Base-by-base conservation (phyloP, 345 rosid species). In the Dipteronia dyeriana region DNA sequence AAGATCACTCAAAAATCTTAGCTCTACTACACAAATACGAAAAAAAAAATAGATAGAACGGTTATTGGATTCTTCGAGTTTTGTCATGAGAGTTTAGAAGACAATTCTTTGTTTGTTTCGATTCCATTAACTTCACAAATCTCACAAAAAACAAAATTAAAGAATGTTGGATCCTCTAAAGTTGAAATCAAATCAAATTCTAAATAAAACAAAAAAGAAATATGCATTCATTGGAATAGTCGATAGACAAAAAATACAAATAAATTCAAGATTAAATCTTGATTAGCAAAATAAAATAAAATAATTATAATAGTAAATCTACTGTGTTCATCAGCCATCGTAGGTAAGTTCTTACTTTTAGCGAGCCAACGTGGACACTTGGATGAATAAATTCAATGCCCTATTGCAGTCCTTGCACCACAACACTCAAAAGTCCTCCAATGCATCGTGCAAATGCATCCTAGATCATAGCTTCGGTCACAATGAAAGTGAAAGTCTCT, bases 391-490 rank as follows among this genome's bases (percentile, higher is more conserved):
- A 87, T 79, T 91, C 94, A 9, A 94, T 77, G 56, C 75, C 88
- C 63, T 94, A 90, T 57, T 89, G 92, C 69, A 96, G 79, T 79
- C 91, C 97, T 79, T 94, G 97, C 66, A 87, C 97, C 38, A 94
- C 97, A 64, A 97, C 98, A 73, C 99, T 97, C 79, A 97, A 71
- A 68, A 94, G 91, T 19, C 99, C 99, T 14, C 99, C 99, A 54
- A 97, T 94, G 85, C 99, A 94, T 81, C 94, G 98, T 17, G 99
- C 34, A 2, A 29, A 29, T 69, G 99, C 98, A 78, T 97, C 98
- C 78, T 97, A 29, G 66, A 96, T 92, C 76, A 87, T 90, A 70
- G 92, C 84, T 79, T 92, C 99, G 0, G 92, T 89, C 86, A 92
- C 99, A 3, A 94, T 92, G 78, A 97, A 94, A 43, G 98, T 92